Evolutionary conservation across 495 filamentous ascomycete species (phyloP), one percentile per base, ranked within the genome.

Genomic region (Lasiosphaeris hirsuta): DNA sequence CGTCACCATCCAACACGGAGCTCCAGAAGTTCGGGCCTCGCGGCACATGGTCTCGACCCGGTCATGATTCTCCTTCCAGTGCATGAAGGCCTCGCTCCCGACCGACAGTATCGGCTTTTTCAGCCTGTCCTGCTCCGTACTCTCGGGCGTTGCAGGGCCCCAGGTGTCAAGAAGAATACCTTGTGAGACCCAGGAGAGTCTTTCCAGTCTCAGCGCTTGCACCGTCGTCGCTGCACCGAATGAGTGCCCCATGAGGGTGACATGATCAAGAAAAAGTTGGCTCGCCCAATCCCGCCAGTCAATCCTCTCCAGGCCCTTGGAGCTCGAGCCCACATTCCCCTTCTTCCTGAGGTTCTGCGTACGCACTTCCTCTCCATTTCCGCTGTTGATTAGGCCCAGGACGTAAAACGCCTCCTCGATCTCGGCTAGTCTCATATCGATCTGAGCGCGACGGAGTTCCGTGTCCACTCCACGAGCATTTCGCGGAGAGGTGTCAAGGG

Each of bases 191-290:
- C 76, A 82, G 34, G 63, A 52, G 55, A 83, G 80, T 67, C 44
- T 81, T 71, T 37, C 62, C 37, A 78, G 64, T 42, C 82, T 70
- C 33, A 84, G 65, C 30, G 87, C 72, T 63, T 88, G 84, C 10
- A 84, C 75, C 44, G 80, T 78, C 23, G 84, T 86, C 7, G 84
- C 78, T 11, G 81, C 84, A 13, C 86, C 86, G 50, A 89, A 89
- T 4, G 78, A 84, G 61, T 89, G 87, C 5, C 86, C 87, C 54
- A 80, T 79, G 69, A 75, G 81, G 14, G 79, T 81, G n/a, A 87
- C 75, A 11, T 73, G 73, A 10, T 81, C 78, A 5, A 86, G 76
- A 37, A 70, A 72, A 34, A 82, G 63, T 10, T 69, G 58, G 46
- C 62, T 51, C 55, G 58, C 51, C 69, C 74, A 74, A 9, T 80